Conservation (phyloP, 306 rosid species). For the Medicago ruthenica region DNA sequence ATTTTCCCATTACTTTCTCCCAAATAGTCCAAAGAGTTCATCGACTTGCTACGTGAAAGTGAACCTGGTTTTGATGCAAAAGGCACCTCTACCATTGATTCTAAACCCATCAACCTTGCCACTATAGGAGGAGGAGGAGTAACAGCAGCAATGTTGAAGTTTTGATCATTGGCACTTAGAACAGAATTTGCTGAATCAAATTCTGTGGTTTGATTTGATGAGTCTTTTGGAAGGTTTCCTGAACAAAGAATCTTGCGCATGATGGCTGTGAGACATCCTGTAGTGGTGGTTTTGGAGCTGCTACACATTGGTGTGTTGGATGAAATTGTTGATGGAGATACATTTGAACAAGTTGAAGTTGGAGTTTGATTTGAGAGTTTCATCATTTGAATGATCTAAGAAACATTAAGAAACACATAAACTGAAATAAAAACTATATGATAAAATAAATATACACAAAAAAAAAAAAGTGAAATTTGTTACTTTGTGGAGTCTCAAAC, state of each 20-base stretch:
- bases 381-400: conserved; percentile 50
- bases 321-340: conserved; percentile 56
- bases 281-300: conserved; percentile 58
- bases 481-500: neutral
- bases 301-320: conserved; percentile 50
- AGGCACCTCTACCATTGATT: conserved; percentile 56
- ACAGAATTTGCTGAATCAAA: conserved; percentile 32
- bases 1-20: conserved; percentile 43
- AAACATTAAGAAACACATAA: conserved; percentile 18
- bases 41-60: conserved; percentile 61
- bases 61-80: conserved; percentile 33
- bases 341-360: conserved; percentile 55
- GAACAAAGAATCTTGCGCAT: conserved; percentile 81
- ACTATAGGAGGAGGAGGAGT: conserved; percentile 60
- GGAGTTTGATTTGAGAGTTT: conserved; percentile 51
- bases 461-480: conserved; percentile 5
- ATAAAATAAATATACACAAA: neutral
- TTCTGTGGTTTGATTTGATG: conserved; percentile 64
- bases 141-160: conserved; percentile 30
- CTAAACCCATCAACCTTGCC: conserved; percentile 91
- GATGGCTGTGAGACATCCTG: conserved; percentile 69
- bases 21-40: conserved; percentile 64
- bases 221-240: conserved; percentile 73
- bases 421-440: conserved; percentile 11
- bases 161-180: conserved; percentile 36